Percentiles rank a stretch among this genome's conserved stretches.
Evolutionary conservation across 2,329 filamentous ascomycete genomes (phyloP).

Genomic region (Neoarthrinium moseri): DNA sequence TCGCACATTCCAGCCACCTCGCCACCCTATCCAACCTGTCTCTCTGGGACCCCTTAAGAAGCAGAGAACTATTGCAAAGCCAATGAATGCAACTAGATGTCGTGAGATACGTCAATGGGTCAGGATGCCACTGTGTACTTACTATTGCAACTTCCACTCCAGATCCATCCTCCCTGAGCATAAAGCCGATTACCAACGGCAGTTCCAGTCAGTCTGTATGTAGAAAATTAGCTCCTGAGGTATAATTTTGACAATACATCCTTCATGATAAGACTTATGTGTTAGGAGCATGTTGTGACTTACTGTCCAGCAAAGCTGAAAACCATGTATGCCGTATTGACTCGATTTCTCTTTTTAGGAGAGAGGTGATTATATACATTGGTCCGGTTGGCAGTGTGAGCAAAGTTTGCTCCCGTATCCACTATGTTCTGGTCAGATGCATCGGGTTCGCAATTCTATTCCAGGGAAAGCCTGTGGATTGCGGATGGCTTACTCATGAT

Average conservation of each 20-base stretch:
- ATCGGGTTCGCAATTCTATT: no score
- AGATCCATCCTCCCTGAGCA: slow-evolving; percentile 49
- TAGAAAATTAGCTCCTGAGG: no score
- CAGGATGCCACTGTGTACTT: slow-evolving; percentile 13
- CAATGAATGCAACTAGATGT: slow-evolving; percentile 33
- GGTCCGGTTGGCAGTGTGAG: slow-evolving; percentile 71
- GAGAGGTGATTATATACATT: slow-evolving; percentile 67
- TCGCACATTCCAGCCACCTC: slow-evolving; percentile 36
- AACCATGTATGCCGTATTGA: slow-evolving; percentile 84
- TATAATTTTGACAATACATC: no score
- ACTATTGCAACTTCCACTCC: slow-evolving; percentile 42
- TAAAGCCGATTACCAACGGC: slow-evolving; percentile 55
- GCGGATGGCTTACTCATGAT: no score
- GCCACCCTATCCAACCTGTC: slow-evolving; percentile 41
- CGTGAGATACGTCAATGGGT: background rate
- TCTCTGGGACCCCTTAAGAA: slow-evolving; percentile 38
- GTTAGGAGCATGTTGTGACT: slow-evolving; percentile 2
- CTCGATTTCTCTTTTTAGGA: slow-evolving; percentile 68
- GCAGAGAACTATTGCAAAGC: slow-evolving; percentile 32
- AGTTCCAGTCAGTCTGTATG: slow-evolving; percentile 56
- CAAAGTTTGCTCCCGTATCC: slow-evolving; percentile 71
- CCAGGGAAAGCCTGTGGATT: no score
- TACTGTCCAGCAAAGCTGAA: slow-evolving; percentile 69
- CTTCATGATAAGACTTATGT: no score
- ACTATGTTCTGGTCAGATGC: no score